Conservation (phyloP, 306 rosid species). For the Erythrophleum fordii region DNA sequence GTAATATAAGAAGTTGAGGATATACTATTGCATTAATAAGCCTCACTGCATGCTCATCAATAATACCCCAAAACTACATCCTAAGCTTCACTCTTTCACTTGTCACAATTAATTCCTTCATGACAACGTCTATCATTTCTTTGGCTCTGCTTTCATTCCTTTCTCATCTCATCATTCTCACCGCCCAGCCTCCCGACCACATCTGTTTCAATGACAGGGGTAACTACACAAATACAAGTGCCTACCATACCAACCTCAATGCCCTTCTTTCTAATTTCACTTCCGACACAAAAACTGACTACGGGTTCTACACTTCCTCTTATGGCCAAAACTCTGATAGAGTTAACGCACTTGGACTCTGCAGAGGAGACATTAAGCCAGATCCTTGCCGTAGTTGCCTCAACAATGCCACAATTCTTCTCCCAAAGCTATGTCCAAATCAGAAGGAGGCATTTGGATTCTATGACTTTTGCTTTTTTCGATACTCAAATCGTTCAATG, state of each 20-base stretch:
- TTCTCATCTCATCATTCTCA: not conserved
- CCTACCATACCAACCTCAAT: not conserved
- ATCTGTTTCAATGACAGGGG: conserved; percentile 3
- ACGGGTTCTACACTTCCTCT: conserved; percentile 8
- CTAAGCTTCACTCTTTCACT: not conserved
- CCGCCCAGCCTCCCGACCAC: not conserved
- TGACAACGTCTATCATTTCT: not conserved
- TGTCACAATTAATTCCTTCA: not conserved
- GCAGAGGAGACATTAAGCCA: conserved; percentile 3
- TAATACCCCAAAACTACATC: too few species aligned
- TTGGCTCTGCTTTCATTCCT: not conserved
- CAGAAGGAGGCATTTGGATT: not conserved
- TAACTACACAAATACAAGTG: not conserved
- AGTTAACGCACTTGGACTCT: not conserved
- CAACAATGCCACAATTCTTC: not conserved
- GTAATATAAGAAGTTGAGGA: not conserved
- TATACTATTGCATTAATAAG: not conserved
- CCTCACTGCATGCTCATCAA: too few species aligned
- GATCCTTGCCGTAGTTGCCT: not conserved
- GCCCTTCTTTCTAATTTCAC: not conserved
- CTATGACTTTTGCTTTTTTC: not conserved
- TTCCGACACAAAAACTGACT: not conserved
- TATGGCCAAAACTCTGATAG: not conserved
- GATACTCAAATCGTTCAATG: conserved; percentile 9
- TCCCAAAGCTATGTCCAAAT: not conserved